Percentiles rank a stretch among this genome's conserved stretches.
Conservation (phyloP, 306 rosid species). For the Vigna nakashimae region DNA sequence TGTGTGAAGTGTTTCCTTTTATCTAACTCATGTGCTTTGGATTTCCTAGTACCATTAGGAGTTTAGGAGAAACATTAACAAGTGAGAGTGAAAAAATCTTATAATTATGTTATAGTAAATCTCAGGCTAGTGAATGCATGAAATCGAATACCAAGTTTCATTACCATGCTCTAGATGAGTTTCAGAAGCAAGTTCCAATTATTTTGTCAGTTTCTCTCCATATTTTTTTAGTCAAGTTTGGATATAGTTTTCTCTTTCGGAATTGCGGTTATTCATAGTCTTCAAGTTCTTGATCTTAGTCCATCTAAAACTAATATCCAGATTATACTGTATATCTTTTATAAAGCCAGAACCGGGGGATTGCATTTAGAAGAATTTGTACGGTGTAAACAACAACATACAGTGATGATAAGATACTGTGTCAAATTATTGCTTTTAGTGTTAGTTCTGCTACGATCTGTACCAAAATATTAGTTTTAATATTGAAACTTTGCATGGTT, state of each 20-base stretch:
- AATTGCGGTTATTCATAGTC: not conserved
- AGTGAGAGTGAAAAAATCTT: conserved; percentile 16
- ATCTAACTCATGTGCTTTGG: conserved; percentile 48
- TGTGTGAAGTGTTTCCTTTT: conserved; percentile 71
- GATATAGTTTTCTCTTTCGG: not conserved
- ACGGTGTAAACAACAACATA: not conserved
- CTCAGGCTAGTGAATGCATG: conserved; percentile 24
- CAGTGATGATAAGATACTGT: conserved; percentile 1
- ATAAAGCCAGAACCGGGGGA: conserved; percentile 9
- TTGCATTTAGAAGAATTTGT: conserved; percentile 11
- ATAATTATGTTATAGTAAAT: conserved; percentile 16
- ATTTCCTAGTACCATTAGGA: conserved; percentile 4
- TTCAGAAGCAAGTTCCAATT: conserved; percentile 8
- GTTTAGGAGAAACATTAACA: conserved; percentile 1
- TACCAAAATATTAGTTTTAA: not conserved
- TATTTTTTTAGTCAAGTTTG: not conserved
- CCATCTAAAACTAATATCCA: not conserved
- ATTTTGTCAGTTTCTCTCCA: conserved; percentile 8
- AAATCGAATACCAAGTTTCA: conserved; percentile 15
- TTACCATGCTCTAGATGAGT: conserved; percentile 17
- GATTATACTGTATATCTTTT: not conserved
- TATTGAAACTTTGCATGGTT: not conserved
- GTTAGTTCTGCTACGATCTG: not conserved
- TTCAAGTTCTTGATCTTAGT: not conserved
- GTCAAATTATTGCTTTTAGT: not conserved